Percentiles rank a stretch among this genome's conserved stretches.
Evolutionary conservation across 345 rosid species (phyloP).

Genomic region (Eucalyptus camaldulensis): DNA sequence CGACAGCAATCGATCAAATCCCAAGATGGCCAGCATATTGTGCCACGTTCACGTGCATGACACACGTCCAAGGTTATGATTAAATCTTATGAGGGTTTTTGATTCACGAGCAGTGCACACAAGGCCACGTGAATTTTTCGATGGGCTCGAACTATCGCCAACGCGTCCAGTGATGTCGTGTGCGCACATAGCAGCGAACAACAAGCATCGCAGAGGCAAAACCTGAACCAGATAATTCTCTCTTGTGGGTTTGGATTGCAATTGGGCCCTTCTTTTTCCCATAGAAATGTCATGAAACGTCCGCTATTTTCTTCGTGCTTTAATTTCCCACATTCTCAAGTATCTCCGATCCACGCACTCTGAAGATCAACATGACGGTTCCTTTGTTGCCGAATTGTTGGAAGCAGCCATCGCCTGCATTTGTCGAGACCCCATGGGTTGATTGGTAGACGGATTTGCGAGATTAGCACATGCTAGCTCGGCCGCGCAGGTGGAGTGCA

Average conservation of each 20-base stretch:
- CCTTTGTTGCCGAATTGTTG: too few relatives aligned
- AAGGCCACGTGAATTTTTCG: background rate
- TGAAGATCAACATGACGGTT: background rate
- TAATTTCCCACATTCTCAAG: background rate
- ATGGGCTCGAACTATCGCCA: background rate
- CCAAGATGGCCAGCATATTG: background rate
- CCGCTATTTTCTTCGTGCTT: background rate
- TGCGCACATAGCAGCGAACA: background rate
- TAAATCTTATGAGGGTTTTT: background rate
- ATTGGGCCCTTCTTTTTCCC: background rate
- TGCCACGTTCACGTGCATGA: background rate
- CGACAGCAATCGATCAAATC: background rate
- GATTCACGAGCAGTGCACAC: background rate
- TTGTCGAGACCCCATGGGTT: background rate
- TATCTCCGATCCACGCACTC: background rate
- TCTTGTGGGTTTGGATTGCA: background rate
- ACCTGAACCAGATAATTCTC: background rate
- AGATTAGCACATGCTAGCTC: background rate
- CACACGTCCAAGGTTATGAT: background rate
- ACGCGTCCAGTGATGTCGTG: background rate
- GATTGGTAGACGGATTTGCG: background rate
- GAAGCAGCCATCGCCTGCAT: background rate
- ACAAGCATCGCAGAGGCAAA: background rate
- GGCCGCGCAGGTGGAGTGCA: background rate
- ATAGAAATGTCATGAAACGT: background rate